Evolutionary conservation across 805 yeast genomes (phyloP).

Genomic region (Wickerhamomyces bisporus): DNA sequence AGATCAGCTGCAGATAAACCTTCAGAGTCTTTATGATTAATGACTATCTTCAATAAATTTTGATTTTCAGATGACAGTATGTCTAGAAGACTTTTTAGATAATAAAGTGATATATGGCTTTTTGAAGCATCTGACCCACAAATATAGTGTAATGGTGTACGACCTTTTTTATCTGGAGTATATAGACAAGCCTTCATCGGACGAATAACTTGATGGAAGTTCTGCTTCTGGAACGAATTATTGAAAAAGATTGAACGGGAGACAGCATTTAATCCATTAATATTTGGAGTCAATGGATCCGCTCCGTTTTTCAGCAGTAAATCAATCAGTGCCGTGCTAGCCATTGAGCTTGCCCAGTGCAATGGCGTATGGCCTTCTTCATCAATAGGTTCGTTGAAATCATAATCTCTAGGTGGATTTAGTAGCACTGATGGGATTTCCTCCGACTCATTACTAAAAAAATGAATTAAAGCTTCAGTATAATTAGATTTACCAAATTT

Average conservation of each 20-base stretch:
- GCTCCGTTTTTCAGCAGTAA: conserved; percentile 56
- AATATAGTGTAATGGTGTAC: conserved; percentile 71
- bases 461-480: conserved; percentile 40
- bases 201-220: conserved; percentile 54
- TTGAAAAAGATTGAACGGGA: conserved; percentile 67
- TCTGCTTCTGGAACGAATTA: conserved; percentile 61
- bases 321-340: conserved; percentile 54
- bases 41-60: conserved; percentile 47
- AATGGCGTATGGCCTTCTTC: conserved; percentile 77
- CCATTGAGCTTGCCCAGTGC: conserved; percentile 87
- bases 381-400: conserved; percentile 65
- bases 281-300: conserved; percentile 47
- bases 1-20: conserved; percentile 87
- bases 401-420: conserved; percentile 57
- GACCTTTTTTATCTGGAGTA: conserved; percentile 65
- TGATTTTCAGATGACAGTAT: conserved; percentile 35
- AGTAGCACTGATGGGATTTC: conserved; percentile 33
- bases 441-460: conserved; percentile 37
- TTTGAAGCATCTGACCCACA: conserved; percentile 47
- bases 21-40: conserved; percentile 71
- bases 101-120: conserved; percentile 47
- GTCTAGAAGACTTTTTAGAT: conserved; percentile 44
- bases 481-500: conserved; percentile 30
- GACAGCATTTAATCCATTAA: conserved; percentile 62
- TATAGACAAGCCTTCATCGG: conserved; percentile 60